These are phyloP conservation scores for Cytospora paraplurivora DNA, from an alignment of 2,329 filamentous ascomycete species.

Conservation along the genomic window DNA sequence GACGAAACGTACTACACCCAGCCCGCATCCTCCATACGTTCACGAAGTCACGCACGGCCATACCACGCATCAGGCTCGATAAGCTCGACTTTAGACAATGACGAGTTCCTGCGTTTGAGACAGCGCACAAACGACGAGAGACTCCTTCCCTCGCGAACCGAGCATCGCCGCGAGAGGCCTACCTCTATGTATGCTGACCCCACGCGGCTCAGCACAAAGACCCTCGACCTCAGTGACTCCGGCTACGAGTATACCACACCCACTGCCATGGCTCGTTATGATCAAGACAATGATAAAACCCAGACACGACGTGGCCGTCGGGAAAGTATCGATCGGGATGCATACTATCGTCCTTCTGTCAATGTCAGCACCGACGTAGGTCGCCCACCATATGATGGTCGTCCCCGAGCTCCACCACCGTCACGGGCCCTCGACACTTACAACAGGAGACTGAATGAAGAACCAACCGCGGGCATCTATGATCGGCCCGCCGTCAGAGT, in stretches of 20 bases:
- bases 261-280: constrained; percentile 62
- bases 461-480: constrained; percentile 44
- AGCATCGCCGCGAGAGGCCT: constrained; percentile 50
- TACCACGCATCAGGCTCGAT: constrained; percentile 39
- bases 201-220: constrained; percentile 46
- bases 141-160: constrained; percentile 43
- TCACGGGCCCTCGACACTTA: constrained; percentile 73
- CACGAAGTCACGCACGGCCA: constrained; percentile 45
- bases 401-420: constrained; percentile 59
- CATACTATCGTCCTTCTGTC: constrained; percentile 58
- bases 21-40: constrained; percentile 59
- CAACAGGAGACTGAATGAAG: constrained; percentile 45
- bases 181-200: constrained; percentile 48
- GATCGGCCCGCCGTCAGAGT: constrained; percentile 50
- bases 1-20: constrained; percentile 55
- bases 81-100: constrained; percentile 52
- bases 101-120: constrained; percentile 53
- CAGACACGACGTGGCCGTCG: constrained; percentile 46
- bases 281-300: constrained; percentile 55
- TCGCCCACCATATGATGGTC: constrained; percentile 44
- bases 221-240: constrained; percentile 58
- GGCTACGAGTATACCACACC: constrained; percentile 67
- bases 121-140: constrained; percentile 51
- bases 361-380: constrained; percentile 52
- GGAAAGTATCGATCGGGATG: constrained; percentile 55